These are phyloP conservation scores for Fusarium albosuccineum DNA, from an alignment of 2,329 filamentous ascomycete species.

Conservation along the genomic window DNA sequence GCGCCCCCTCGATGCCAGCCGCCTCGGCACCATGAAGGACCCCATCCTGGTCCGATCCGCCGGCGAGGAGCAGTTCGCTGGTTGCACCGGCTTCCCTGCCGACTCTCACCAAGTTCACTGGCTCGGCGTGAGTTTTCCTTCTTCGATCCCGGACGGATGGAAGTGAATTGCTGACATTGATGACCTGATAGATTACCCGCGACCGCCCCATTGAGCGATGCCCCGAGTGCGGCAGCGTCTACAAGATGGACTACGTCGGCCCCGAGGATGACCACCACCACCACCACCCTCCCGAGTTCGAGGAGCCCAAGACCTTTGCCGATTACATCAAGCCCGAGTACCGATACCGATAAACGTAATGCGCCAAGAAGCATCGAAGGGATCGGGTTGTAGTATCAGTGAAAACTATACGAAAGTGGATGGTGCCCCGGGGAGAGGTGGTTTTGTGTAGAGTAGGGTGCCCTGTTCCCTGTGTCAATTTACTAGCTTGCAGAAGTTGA, in stretches of 20 bases:
- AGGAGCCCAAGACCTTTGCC: constrained; percentile 96
- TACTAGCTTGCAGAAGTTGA: constrained; percentile 48
- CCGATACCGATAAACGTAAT: constrained; percentile 71
- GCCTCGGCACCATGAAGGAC: constrained; percentile 90
- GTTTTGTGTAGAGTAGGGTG: constrained; percentile 59
- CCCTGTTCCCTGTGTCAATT: constrained; percentile 53
- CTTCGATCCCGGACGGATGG: constrained; percentile 27
- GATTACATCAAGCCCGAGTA: constrained; percentile 97
- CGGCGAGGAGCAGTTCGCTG: constrained; percentile 95
- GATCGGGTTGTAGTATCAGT: constrained; percentile 41
- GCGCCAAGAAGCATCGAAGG: constrained; percentile 28
- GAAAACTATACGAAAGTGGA: constrained; percentile 42
- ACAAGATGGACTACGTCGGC: constrained; percentile 98
- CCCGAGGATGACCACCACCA: constrained; percentile 79
- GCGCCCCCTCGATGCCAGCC: constrained; percentile 92
- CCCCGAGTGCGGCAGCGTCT: constrained; percentile 94
- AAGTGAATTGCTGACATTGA: constrained; percentile 31
- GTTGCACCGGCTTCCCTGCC: constrained; percentile 93
- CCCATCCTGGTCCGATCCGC: constrained; percentile 92
- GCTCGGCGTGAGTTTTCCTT: constrained; percentile 79
- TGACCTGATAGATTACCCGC: constrained; percentile 75
- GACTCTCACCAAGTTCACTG: constrained; percentile 93
- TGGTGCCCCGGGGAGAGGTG: constrained; percentile 42
- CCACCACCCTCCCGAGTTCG: constrained; percentile 72
- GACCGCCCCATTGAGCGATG: constrained; percentile 94